Evolutionary conservation across 257 asterid species (phyloP).

Genomic region (Nicotiana benthamiana): DNA sequence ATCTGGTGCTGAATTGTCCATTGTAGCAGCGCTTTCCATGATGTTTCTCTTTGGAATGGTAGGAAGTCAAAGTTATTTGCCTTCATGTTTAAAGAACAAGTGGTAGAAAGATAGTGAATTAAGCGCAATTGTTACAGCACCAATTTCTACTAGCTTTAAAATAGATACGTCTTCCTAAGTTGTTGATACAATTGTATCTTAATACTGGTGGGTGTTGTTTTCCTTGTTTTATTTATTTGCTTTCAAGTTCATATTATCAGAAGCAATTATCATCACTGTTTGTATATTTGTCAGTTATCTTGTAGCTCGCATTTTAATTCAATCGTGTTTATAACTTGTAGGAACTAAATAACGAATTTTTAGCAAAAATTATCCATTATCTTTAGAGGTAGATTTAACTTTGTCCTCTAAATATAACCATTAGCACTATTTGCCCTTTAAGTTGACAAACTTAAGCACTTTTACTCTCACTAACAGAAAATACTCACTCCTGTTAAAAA

Average conservation of each 20-base stretch:
- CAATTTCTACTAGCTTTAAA: not conserved
- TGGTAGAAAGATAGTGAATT: not conserved
- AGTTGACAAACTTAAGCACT: too few species aligned
- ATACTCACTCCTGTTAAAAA: too few species aligned
- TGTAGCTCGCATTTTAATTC: not conserved
- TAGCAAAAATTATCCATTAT: too few species aligned
- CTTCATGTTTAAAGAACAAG: not conserved
- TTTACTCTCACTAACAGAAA: too few species aligned
- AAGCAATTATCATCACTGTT: not conserved
- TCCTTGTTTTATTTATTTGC: not conserved
- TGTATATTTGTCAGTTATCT: not conserved
- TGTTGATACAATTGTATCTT: not conserved
- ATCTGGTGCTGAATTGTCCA: conserved; percentile 93
- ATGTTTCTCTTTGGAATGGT: conserved; percentile 92
- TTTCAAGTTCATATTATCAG: not conserved
- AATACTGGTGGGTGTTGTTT: not conserved
- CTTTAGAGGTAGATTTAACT: too few species aligned
- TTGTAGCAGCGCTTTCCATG: conserved; percentile 74
- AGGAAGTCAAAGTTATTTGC: conserved; percentile 18
- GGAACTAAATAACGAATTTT: conserved; percentile 49
- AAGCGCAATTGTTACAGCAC: not conserved
- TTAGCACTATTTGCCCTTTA: too few species aligned
- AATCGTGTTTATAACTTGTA: conserved; percentile 29
- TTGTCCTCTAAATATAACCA: too few species aligned
- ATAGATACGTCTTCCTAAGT: not conserved